These are phyloP conservation scores for Roridomyces roridus DNA, from an alignment of 768 basidiomycete species.

Conservation along the genomic window DNA sequence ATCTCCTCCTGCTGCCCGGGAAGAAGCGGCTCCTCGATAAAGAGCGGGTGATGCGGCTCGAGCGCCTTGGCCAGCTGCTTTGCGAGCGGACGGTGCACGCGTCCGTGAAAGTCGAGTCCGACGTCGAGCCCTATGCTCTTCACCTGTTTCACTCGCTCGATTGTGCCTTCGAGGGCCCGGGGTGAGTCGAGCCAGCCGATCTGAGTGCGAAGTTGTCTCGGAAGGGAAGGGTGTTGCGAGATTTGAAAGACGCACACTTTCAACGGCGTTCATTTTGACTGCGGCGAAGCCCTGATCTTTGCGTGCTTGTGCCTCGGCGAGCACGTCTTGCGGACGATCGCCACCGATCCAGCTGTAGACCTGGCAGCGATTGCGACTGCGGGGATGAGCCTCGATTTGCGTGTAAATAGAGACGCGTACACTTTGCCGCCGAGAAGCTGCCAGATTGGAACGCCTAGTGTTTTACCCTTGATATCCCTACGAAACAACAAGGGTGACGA, in stretches of 20 bases:
- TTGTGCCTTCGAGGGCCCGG: slow-evolving; percentile 51
- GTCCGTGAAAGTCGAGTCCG: slow-evolving; percentile 73
- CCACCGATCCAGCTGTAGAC: slow-evolving; percentile 71
- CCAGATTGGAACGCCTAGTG: slow-evolving; percentile 68
- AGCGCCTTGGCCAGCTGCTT: slow-evolving; percentile 68
- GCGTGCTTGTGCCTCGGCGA: slow-evolving; percentile 55
- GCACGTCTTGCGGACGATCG: slow-evolving; percentile 57
- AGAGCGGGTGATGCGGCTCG: slow-evolving; percentile 64
- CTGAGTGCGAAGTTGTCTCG: no score
- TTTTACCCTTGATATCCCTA: slow-evolving; percentile 83
- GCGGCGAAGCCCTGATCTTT: slow-evolving; percentile 70
- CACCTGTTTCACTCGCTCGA: slow-evolving; percentile 58
- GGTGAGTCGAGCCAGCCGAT: slow-evolving; percentile 71
- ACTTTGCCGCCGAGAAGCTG: slow-evolving; percentile 75
- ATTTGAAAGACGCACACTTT: slow-evolving; percentile 43
- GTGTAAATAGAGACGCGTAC: background rate
- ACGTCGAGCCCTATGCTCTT: slow-evolving; percentile 65
- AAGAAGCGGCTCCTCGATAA: slow-evolving; percentile 60
- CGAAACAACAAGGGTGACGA: no score
- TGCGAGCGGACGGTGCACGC: slow-evolving; percentile 72
- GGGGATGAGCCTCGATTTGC: no score
- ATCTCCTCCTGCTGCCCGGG: slow-evolving; percentile 26
- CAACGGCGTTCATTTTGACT: slow-evolving; percentile 76
- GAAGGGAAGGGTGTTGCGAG: no score
- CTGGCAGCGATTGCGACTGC: slow-evolving; percentile 53